A percentile compares a stretch with the other conserved stretches of the same genome.
phyloP scores from a whole-genome alignment of 2,329 filamentous ascomycete species.

The Aspergillus costaricaensis region DNA sequence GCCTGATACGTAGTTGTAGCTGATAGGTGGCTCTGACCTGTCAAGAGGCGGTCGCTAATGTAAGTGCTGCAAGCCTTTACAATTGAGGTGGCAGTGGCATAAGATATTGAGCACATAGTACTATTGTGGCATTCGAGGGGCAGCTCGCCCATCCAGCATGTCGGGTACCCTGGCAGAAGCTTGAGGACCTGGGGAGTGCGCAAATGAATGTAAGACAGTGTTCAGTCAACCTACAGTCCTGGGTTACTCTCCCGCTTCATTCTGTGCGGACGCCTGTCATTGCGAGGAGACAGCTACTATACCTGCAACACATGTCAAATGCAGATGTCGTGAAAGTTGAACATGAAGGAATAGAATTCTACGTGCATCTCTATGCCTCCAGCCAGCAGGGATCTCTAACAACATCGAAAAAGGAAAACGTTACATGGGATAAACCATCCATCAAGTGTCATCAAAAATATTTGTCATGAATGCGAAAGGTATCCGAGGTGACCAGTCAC shows the following conservation, averaged over 20 bases:
- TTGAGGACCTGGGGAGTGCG: background rate
- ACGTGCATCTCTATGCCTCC: slow-evolving; percentile 23
- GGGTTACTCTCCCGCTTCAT: background rate
- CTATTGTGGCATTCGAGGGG: background rate
- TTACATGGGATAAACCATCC: slow-evolving; percentile 16
- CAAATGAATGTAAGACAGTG: background rate
- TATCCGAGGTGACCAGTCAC: slow-evolving; percentile 16
- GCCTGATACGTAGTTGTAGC: background rate
- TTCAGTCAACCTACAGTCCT: background rate
- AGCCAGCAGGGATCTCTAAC: slow-evolving; percentile 21
- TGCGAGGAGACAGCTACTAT: background rate
- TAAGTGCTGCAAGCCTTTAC: background rate
- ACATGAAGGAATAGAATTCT: slow-evolving; percentile 15
- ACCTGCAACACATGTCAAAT: background rate
- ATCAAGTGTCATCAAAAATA: slow-evolving; percentile 16
- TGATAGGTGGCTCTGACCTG: background rate
- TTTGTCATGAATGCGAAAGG: slow-evolving; percentile 13
- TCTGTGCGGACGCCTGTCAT: background rate
- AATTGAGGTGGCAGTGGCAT: background rate
- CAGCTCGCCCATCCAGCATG: background rate
- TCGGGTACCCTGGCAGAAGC: background rate
- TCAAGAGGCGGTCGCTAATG: background rate
- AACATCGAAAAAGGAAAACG: slow-evolving; percentile 18
- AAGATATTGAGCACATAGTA: background rate
- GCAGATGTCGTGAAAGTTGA: background rate